A percentile compares a stretch with the other conserved stretches of the same genome.
Conservation (phyloP, 805 yeast species). For the Candida nemodendra region DNA sequence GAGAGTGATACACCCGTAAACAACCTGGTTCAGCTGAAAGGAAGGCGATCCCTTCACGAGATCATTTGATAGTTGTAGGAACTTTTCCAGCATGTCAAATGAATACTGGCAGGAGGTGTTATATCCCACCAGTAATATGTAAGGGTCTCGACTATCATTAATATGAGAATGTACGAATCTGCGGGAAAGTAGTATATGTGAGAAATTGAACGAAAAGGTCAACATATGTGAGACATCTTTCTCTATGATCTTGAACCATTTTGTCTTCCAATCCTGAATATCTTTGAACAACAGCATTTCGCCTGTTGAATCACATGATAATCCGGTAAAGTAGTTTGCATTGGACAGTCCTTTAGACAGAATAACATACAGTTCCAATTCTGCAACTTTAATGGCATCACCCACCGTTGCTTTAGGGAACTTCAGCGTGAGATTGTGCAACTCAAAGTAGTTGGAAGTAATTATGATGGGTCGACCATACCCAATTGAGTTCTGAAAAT, state of each 20-base stretch:
- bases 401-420: slow-evolving; percentile 52
- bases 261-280: slow-evolving; percentile 44
- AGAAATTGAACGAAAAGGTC: slow-evolving; percentile 47
- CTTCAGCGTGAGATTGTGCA: slow-evolving; percentile 43
- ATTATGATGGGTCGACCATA: slow-evolving; percentile 46
- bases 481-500: slow-evolving; percentile 50
- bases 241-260: slow-evolving; percentile 44
- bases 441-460: slow-evolving; percentile 37
- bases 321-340: slow-evolving; percentile 3
- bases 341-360: slow-evolving; percentile 18
- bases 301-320: slow-evolving; percentile 5
- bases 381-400: slow-evolving; percentile 54
- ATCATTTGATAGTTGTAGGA: slow-evolving; percentile 43
- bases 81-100: slow-evolving; percentile 43
- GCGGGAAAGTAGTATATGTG: slow-evolving; percentile 41
- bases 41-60: slow-evolving; percentile 56
- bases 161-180: slow-evolving; percentile 28
- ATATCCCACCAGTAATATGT: slow-evolving; percentile 14
- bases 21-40: slow-evolving; percentile 49
- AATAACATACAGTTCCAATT: slow-evolving; percentile 40
- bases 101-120: slow-evolving; percentile 46
- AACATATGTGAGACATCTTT: slow-evolving; percentile 50
- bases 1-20: slow-evolving; percentile 53
- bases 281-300: slow-evolving; percentile 32
- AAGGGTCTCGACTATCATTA: neutral